Base-by-base conservation (phyloP, 495 filamentous ascomycete species). In the Penicillium samsonianum region DNA sequence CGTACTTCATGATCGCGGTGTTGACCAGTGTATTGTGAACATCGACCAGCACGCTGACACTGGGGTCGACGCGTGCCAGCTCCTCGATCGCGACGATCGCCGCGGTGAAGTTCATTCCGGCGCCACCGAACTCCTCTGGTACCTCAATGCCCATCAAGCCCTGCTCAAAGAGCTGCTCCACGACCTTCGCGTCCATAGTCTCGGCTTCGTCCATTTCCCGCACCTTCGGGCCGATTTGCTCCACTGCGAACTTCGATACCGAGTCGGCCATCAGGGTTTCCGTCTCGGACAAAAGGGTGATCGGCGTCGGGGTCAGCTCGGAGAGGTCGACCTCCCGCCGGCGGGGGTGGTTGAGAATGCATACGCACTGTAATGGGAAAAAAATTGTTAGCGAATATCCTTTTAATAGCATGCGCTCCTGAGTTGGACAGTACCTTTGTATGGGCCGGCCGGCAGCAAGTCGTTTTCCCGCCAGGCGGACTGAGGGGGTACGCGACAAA, bases 11-110 rank as follows among this genome's bases (percentile, higher is more conserved):
- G 54, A 99, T 82, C 23, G 90, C 89, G 12, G 93, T 98, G 78
- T 97, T 98, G 72, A 96, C 92, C 30, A 99, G 78, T 9, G 94
- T 99, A 74, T 99, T 99, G 80, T 99, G 95, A 26, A 97, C 92
- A 70, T 97, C 92, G 16, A 88, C 87, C 81, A 97, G 75, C 54
- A 97, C 92, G 68, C 90, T 92, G 41, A 98, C 94, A 53, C 90
- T 94, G 33, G 94, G 94, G 69, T 99, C 94, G 22, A 98, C 87
- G 52, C 91, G 85, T 2, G 95, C 94, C 53, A 98, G 77, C 78
- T 99, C 95, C 76, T 99, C 94, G 68, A 99, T 98, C 11, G 90
- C 93, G 45, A 98, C 86, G 68, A 98, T 96, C 10, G 91, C 94
- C 0, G 92, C 75, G 6, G 95, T 98, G 75, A 99, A 99, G 81